Conservation (phyloP, 1,284 basidiomycete species). For the Tilletia walkeri region DNA sequence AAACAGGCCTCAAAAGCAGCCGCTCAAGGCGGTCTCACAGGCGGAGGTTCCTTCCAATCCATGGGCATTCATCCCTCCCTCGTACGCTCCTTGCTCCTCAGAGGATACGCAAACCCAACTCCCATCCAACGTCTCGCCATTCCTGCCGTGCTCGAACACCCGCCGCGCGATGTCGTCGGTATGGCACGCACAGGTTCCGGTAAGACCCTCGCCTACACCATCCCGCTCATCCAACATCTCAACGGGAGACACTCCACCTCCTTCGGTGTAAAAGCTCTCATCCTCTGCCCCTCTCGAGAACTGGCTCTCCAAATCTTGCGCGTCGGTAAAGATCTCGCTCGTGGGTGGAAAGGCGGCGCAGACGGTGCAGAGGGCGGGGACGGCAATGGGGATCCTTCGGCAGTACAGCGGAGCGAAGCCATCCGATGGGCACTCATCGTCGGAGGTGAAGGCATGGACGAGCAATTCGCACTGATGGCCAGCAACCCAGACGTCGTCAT, state of each 20-base stretch:
- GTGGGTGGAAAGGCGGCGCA: slow-evolving; percentile 63
- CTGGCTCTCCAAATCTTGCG: slow-evolving; percentile 88
- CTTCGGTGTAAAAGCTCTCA: slow-evolving; percentile 82
- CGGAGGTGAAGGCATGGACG: slow-evolving; percentile 91
- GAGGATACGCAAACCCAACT: slow-evolving; percentile 91
- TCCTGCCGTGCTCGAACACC: slow-evolving; percentile 76
- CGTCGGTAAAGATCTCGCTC: slow-evolving; percentile 87
- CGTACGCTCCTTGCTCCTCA: slow-evolving; percentile 79
- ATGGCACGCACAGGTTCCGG: slow-evolving; percentile 99
- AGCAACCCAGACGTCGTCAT: slow-evolving; percentile 71
- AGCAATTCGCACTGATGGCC: slow-evolving; percentile 93
- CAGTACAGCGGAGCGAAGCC: slow-evolving; percentile 59
- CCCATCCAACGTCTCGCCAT: slow-evolving; percentile 92
- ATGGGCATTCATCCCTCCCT: slow-evolving; percentile 78
- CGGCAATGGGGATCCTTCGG: slow-evolving; percentile 28
- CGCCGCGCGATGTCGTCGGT: slow-evolving; percentile 90
- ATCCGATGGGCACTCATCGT: slow-evolving; percentile 92
- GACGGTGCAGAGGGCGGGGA: slow-evolving; percentile 57
- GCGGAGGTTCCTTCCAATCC: slow-evolving; percentile 13
- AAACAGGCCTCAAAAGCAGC: neutral
- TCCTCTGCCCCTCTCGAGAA: slow-evolving; percentile 89
- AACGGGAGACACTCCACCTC: slow-evolving; percentile 74
- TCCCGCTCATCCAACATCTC: slow-evolving; percentile 84
- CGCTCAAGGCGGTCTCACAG: slow-evolving; percentile 9
- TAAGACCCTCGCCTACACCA: slow-evolving; percentile 93